Base-by-base conservation (phyloP, 345 rosid genomes). In the Pistacia vera region DNA sequence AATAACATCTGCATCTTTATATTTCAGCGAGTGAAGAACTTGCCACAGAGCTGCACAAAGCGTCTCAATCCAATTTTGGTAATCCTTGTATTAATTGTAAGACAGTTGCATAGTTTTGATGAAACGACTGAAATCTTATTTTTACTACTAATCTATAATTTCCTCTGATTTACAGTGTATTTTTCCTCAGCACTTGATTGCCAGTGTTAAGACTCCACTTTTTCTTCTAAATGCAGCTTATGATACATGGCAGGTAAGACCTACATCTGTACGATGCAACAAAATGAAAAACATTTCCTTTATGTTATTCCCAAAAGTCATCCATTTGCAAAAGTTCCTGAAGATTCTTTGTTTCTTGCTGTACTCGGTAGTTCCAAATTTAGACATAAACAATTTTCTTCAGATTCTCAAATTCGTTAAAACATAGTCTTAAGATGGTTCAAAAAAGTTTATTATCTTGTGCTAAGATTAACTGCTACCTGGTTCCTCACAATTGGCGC, bases 201-300 rank as follows among this genome's bases (percentile, higher is more conserved):
- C 75, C 68, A 71, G 58, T 28, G 70, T 86, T 2, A 80, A 49
- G 63, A 83, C 88, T 7, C 90, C 88, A 0, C 35, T 86, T 48
- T 88, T 88, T 77, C 77, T 88, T 64, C 76, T 86, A 60, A 86
- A 86, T 56, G 77, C 92, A 72, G 92, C 90, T 46, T 88, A 88
- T 64, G 90, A 88, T 79, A 63, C 85, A 28, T 88, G 90, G 92
- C 90, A 88, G 90, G 92, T 85, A 79, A 60, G 77, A 58, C 57
- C 38, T 33, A 49, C 33, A 46, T 25, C 63, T 51, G 35, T 41
- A 30, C 18, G 33, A 30, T 54, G 5, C 55, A 49, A 5, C 41
- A 16, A 30, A 35, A 28, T 10, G 11, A 54, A 16, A 38, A 2
- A 38, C 14, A 36, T 55, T 30, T 30, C 33, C 33, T 30, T 30